Evolutionary conservation across 2,329 filamentous ascomycete genomes (phyloP), one percentile per base, ranked within the genome.

Genomic region (Pseudogymnoascus sp.): DNA sequence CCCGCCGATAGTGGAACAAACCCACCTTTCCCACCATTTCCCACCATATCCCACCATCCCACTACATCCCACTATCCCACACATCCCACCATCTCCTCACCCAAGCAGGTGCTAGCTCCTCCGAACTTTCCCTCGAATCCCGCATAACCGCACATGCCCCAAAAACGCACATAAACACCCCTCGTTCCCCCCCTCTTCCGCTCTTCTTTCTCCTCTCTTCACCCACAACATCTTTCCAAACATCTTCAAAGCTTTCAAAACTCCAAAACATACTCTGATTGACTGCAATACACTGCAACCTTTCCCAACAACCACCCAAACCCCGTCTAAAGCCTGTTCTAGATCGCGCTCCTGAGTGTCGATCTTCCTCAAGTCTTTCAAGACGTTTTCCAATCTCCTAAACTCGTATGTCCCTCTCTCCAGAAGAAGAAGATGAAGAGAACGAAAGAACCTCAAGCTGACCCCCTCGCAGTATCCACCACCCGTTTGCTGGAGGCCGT

Each of bases 381-480:
- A 90, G 80, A 96, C 91, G 92, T 97, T 96, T 88, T 93, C 91
- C 82, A 97, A 96, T 80, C 88, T 95, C 71, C 88, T 97, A 70
- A 94, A 94, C 85, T 96, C 91, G 92, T 96, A 84, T 76, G 91
- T 60, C 22, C 28, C 22, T n/a, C 60, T 33, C 43, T 39, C 39
- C 41, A 59, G 61, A n/a, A 30, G 22, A 50, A 4, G 25, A 50
- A 62, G 57, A 58, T 39, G 59, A 64, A 57, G 61, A 43, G 25
- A 22, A 28, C 2, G 2, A 28, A 57, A 60, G n/a, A 47, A 60
- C 58, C 58, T 60, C 59, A 30, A 59, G 59, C 62, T 61, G 62
- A 68, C 47, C 59, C 64, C 64, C 58, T 70, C 63, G 41, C 75
- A 96, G 92, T 76, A 84, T 87, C 78, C 91, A 97, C 80, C 89